Base-by-base conservation (phyloP, 2,329 filamentous ascomycete species). In the Penicillium oxalicum region DNA sequence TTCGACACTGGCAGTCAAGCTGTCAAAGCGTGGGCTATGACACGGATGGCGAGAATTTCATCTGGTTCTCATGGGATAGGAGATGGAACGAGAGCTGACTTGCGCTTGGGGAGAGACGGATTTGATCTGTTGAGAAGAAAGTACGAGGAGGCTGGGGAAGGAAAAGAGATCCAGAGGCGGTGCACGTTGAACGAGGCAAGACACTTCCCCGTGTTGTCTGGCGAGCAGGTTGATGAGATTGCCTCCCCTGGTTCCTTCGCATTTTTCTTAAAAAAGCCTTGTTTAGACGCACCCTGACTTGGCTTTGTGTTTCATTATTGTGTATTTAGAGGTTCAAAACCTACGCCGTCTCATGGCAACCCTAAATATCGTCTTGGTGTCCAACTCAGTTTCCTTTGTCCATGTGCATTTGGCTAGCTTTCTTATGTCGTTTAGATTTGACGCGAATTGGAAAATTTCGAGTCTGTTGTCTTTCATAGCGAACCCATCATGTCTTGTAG, bases 321-420 rank as follows among this genome's bases (percentile, higher is more conserved):
- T 64, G 65, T 65, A 67, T 67, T 65, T 68, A 68, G 66, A 66
- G 29, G 62, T 64, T 63, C 54, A 63, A 65, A 68, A 65, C 61
- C 47, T 63, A 65, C 65, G 61, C 65, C 63, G 63, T 52, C 52
- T 47, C 18, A 52, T 57, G 54, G 54, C 62, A 57, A 61, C 61
- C 59, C 62, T 51, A 51, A 61, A 65, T 65, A 65, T 59, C 62
- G 58, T 57, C 29, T 32, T 32, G 51, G 50, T 55, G 64, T 58
- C 59, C 58, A 57, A 55, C 53, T 55, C 51, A 52, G 53, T 57
- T 58, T 60, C 52, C 51, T 59, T 59, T 59, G 37, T 35, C 18
- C 18, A 18, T 18, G 18, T 18, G 18, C 18, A 18, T 18, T 18
- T 18, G 18, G 18, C 18, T 18, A 18, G 18, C 18, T 18, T 18